Base-by-base conservation (phyloP, 305 asterid species). In the Fraxinus velutina region DNA sequence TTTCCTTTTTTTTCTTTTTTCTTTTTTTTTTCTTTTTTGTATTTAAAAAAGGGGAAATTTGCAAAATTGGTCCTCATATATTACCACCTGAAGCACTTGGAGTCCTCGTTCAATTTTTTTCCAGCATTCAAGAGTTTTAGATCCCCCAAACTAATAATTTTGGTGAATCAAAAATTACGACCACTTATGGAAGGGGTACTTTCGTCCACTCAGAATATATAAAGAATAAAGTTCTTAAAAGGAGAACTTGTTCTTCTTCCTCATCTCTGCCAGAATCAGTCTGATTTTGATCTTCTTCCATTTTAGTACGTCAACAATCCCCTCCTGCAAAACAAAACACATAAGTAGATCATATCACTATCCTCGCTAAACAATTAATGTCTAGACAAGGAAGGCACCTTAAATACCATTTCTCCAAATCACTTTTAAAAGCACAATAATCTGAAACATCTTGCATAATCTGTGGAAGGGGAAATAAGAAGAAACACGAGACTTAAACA, bases 401-500 rank as follows among this genome's bases (percentile, higher is more conserved):
- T 22, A 64, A 22, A 52, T 10, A 52, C 64, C 22, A 50, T 52
- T 52, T 52, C 64, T 52, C 64, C 64, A 52, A n/a, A n/a, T 52
- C 64, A n/a, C 64, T n/a, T 52, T 52, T 5, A 17, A n/a, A 52
- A 52, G 64, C 62, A 15, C 22, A 15, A 50, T 50, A 52, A 52
- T 17, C 64, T 1, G 21, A 50, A 15, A 50, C 60, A 50, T 50
- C 60, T 50, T 50, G 62, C 62, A 50, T 50, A 50, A 50, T 52
- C 21, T 1, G 64, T 52, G 64, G 64, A 52, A n/a, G 64, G 22
- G 64, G 24, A 52, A 66, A 78, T 8, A 66, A 73, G 42, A 62
- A 37, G 24, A 80, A 42, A 42, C 21, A 70, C 24, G 55, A 12
- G 55, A 44, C 24, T 70, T 91, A 95, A 80, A 92, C 99, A 30